These are phyloP conservation scores for Aspergillus alliaceus DNA, from an alignment of 2,329 filamentous ascomycete genomes.

Conservation along the genomic window DNA sequence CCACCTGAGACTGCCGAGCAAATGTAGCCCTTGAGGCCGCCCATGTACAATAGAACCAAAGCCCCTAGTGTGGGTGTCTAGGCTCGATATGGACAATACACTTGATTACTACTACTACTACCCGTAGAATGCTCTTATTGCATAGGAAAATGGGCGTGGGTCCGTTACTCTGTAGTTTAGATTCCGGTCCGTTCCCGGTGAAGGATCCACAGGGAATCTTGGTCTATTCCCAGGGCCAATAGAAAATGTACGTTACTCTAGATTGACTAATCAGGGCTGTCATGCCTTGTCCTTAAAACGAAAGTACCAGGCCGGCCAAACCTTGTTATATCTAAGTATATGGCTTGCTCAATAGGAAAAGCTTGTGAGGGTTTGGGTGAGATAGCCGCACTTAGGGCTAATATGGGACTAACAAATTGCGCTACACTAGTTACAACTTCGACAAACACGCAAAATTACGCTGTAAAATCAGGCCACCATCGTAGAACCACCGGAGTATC, in stretches of 20 bases:
- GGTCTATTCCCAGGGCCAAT: background rate
- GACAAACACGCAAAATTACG: background rate
- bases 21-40: background rate
- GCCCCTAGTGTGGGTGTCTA: background rate
- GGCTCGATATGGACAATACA: background rate
- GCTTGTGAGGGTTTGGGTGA: background rate
- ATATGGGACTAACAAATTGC: background rate
- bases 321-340: background rate
- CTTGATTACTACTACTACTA: too few relatives aligned
- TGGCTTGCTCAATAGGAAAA: background rate
- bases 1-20: background rate
- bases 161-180: background rate
- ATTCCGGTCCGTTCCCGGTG: background rate
- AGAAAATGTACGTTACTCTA: background rate
- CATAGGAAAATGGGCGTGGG: background rate
- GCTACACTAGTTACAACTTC: background rate
- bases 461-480: background rate
- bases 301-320: background rate
- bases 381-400: background rate
- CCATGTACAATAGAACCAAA: background rate
- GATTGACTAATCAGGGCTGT: background rate
- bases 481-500: background rate
- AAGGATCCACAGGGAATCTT: background rate
- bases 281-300: background rate
- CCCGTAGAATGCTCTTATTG: background rate